Evolutionary conservation across 2,329 filamentous ascomycete species (phyloP), one percentile per base, ranked within the genome.

Genomic region (Botryotinia convoluta): DNA sequence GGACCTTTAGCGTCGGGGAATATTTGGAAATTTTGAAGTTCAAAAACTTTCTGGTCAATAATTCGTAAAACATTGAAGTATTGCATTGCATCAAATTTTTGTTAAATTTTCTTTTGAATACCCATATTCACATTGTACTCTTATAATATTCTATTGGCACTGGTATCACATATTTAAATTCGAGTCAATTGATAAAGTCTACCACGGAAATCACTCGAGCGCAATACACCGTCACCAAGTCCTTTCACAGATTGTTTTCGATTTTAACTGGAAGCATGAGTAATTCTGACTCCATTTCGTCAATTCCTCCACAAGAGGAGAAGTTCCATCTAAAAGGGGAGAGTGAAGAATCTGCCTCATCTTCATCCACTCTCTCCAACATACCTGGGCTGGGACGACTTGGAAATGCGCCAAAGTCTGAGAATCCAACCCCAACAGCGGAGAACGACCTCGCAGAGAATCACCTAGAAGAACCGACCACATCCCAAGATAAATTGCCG

Each of bases 361-460:
- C 64, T 29, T 20, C 42, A 64, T 29, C 60, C 32, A 39, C 45
- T 16, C 62, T 72, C n/a, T 72, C 32, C 51, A 48, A 64, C 29
- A 74, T 74, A 64, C 73, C 73, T 37, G 73, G 73, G 14, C 59
- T 74, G 20, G 73, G 73, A 35, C 70, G 70, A 65, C 54, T 72
- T 32, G 71, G 70, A 60, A 68, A 65, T 64, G 73, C 73, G 64
- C 64, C 70, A 22, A 67, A 64, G 14, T 26, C 60, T 63, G 65
- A 69, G n/a, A 57, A 12, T 44, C 8, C 72, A 65, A 29, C 48
- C 44, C 73, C 71, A 54, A n/a, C 26, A 9, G 57, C 6, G 10
- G 42, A 60, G 29, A 69, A 32, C 32, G 29, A 69, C 9, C 4
- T 14, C 20, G n/a, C 48, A 42, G 35, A 69, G 54, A 57, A 32